Base-by-base conservation (phyloP, 306 rosid genomes). In the Hippophae gyantsensis region DNA sequence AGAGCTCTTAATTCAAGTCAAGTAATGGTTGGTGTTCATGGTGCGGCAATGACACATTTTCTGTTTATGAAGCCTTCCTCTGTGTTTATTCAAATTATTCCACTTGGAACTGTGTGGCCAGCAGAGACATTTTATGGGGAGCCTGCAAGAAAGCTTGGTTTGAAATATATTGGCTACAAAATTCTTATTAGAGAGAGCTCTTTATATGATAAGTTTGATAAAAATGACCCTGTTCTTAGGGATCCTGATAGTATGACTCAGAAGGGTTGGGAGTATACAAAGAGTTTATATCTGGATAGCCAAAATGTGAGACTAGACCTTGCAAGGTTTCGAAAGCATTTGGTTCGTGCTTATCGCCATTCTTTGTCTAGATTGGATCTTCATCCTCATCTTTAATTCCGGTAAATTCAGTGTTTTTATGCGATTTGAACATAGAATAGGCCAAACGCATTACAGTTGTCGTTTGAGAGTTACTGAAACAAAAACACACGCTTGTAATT, bases 1-100 rank as follows among this genome's bases (percentile, higher is more conserved):
- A 9, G 7, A 46, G 38, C 13, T 6, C 25, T 69, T 1, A 27
- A 48, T 10, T 42, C 62, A 3, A 69, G 58, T 26, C 68, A 48
- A 1, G 58, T 38, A 12, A 12, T 62, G 67, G 7, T 69, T 7
- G 74, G 68, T 48, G 74, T 69, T 8, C 68, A 61, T 41, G 58
- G 74, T 10, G 74, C 74, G 0, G 74, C 68, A 6, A 49, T 69
- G 54, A 61, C 74, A 41, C 74, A 69, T 49, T 10, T 43, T 45
- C 41, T 62, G 43, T 48, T 69, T 0, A 44, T 62, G 46, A 62
- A 55, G 62, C 63, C 68, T 8, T 62, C 57, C n/a, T 53, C 58
- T 0, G 63, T 62, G 25, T 7, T 69, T 3, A n/a, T 69, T 10
- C 68, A 69, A 54, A 54, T 69, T 1, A 52, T 55, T 8, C 74